Percentiles rank a stretch among this genome's conserved stretches.
Conservation (phyloP, 305 asterid genomes). For the Fraxinus nigra region DNA sequence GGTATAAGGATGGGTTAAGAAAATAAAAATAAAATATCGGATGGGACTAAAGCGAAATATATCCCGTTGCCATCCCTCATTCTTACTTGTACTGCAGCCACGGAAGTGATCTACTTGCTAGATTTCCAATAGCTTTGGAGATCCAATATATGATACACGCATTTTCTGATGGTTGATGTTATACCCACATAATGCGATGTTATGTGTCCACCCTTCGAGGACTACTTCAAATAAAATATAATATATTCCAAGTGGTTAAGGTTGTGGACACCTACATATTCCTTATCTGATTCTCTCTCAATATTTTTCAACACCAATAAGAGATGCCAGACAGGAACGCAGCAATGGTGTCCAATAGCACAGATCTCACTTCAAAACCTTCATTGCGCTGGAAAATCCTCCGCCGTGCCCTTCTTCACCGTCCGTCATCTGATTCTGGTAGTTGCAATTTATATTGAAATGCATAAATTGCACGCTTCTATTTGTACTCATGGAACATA, state of each 20-base stretch:
- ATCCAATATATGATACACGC: not conserved
- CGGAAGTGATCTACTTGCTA: not conserved
- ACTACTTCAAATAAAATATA: no score
- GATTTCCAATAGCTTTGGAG: not conserved
- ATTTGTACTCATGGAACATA: not conserved
- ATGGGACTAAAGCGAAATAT: no score
- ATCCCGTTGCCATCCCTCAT: no score
- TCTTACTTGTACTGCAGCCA: no score
- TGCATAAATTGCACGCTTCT: not conserved
- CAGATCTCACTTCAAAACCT: conserved; percentile 32
- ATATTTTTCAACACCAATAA: not conserved
- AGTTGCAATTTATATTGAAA: not conserved
- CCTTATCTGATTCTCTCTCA: not conserved
- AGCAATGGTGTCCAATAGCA: conserved; percentile 28
- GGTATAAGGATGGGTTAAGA: no score
- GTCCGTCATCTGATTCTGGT: conserved; percentile 42
- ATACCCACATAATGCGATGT: no score
- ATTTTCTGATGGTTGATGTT: not conserved
- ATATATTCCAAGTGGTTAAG: no score
- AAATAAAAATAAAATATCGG: no score
- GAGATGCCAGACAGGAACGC: not conserved
- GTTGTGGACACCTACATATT: no score
- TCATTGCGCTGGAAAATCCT: conserved; percentile 77
- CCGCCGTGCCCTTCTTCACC: conserved; percentile 65
- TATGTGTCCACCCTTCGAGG: no score